Conservation (phyloP, 164 flowering plant species). For the Vitis rotundifolia region DNA sequence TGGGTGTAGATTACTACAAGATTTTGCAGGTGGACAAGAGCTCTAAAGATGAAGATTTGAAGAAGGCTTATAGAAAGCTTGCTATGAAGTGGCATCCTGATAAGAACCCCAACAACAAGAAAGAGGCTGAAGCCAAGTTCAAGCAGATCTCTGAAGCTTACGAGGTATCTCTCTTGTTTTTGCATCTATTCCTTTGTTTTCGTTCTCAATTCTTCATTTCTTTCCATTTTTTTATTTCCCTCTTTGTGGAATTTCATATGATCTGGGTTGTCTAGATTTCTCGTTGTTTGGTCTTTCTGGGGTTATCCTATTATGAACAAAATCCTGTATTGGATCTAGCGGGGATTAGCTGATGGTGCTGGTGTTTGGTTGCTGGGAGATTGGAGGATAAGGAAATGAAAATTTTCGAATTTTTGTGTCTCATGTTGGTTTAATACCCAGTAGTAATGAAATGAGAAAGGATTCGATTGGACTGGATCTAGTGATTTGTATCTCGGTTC, state of each 20-base stretch:
- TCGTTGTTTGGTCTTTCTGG: too few species aligned
- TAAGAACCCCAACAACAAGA: slow-evolving; percentile 54
- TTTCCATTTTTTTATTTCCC: neutral
- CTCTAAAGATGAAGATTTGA: slow-evolving; percentile 57
- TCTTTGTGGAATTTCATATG: neutral
- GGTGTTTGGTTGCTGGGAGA: too few species aligned
- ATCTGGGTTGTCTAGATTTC: too few species aligned
- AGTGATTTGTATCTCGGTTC: too few species aligned
- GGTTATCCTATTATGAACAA: too few species aligned
- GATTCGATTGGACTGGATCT: too few species aligned
- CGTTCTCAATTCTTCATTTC: neutral
- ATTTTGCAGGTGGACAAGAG: slow-evolving; percentile 43
- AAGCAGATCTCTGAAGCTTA: slow-evolving; percentile 64
- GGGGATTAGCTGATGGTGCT: too few species aligned
- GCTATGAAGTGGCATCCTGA: slow-evolving; percentile 61
- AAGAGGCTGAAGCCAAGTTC: slow-evolving; percentile 59
- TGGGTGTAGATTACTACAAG: slow-evolving; percentile 65
- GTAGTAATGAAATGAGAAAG: too few species aligned
- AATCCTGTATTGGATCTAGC: too few species aligned
- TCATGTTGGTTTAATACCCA: too few species aligned
- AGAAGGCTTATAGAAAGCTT: slow-evolving; percentile 54
- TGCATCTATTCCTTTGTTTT: neutral
- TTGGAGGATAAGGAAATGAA: too few species aligned
- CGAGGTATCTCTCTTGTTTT: slow-evolving; percentile 25
- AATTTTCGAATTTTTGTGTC: too few species aligned